Percentiles rank a stretch among this genome's conserved stretches.
These are phyloP conservation scores for Hypoxylon crocopeplum DNA, from an alignment of 495 filamentous ascomycete species.

Conservation along the genomic window DNA sequence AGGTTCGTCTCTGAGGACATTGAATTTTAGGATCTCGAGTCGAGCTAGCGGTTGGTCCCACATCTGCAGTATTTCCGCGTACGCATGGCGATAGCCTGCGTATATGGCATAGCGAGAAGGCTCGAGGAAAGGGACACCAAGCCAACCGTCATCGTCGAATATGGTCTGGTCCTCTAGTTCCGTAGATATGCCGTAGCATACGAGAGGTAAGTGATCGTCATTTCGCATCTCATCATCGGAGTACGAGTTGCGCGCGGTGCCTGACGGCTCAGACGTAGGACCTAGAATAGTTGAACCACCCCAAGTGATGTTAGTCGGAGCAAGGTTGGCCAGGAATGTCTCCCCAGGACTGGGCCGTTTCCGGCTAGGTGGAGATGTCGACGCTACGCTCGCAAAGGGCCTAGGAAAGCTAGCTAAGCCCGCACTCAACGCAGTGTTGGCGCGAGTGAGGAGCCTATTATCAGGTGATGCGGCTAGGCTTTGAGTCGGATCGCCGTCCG, in stretches of 20 bases:
- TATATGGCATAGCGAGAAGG: slow-evolving; percentile 65
- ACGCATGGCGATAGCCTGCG: slow-evolving; percentile 74
- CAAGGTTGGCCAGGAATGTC: slow-evolving; percentile 66
- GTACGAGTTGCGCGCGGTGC: slow-evolving; percentile 52
- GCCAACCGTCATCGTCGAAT: slow-evolving; percentile 80
- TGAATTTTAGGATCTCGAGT: slow-evolving; percentile 86
- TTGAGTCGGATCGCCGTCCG: slow-evolving; percentile 52
- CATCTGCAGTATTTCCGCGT: slow-evolving; percentile 80
- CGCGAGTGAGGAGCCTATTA: slow-evolving; percentile 55
- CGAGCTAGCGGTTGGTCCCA: slow-evolving; percentile 81
- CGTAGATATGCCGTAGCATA: slow-evolving; percentile 62
- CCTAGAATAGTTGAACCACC: slow-evolving; percentile 65
- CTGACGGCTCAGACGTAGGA: slow-evolving; percentile 49
- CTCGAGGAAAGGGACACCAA: slow-evolving; percentile 73
- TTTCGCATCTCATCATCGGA: slow-evolving; percentile 53
- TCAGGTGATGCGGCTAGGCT: slow-evolving; percentile 78
- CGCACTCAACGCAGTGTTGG: slow-evolving; percentile 66
- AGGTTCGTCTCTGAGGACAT: slow-evolving; percentile 60
- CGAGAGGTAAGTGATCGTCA: slow-evolving; percentile 49
- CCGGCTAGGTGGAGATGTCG: slow-evolving; percentile 73
- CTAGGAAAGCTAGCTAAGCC: slow-evolving; percentile 75
- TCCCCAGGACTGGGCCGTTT: slow-evolving; percentile 73
- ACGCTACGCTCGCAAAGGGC: slow-evolving; percentile 71
- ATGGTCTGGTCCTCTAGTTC: slow-evolving; percentile 75
- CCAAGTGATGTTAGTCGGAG: slow-evolving; percentile 70